These are phyloP conservation scores for Salix arbutifolia DNA, from an alignment of 345 rosid species.

Conservation along the genomic window DNA sequence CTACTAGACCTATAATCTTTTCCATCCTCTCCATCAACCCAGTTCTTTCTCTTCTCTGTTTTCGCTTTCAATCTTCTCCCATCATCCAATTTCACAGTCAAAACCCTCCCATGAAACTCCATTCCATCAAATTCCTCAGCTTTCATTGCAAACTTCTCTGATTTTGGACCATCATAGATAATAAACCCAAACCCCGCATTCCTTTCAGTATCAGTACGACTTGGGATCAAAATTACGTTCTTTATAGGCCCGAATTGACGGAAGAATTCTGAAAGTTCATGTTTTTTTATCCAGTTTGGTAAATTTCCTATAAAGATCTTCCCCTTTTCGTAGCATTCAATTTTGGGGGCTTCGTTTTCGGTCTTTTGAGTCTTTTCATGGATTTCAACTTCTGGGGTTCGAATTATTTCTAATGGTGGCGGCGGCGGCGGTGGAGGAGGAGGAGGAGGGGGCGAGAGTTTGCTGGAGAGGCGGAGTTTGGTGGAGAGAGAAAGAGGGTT, in stretches of 20 bases:
- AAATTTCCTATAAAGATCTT: slow-evolving; percentile 88
- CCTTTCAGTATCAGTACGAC: slow-evolving; percentile 55
- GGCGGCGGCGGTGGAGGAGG: slow-evolving; percentile 20
- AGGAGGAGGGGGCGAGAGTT: slow-evolving; percentile 64
- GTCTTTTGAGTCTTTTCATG: slow-evolving; percentile 16
- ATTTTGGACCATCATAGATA: slow-evolving; percentile 45
- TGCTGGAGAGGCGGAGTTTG: slow-evolving; percentile 75
- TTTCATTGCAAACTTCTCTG: slow-evolving; percentile 62
- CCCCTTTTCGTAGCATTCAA: slow-evolving; percentile 59
- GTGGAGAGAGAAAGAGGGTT: slow-evolving; percentile 44
- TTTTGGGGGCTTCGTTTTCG: slow-evolving; percentile 4
- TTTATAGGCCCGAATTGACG: slow-evolving; percentile 85
- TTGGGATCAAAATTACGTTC: slow-evolving; percentile 61
- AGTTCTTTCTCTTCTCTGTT: slow-evolving; percentile 57
- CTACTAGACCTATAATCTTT: slow-evolving; percentile 57
- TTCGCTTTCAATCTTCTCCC: slow-evolving; percentile 68
- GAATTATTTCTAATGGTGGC: background rate
- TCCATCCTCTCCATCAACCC: slow-evolving; percentile 51
- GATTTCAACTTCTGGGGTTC: background rate
- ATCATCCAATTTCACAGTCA: slow-evolving; percentile 90
- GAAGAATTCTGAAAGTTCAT: slow-evolving; percentile 59
- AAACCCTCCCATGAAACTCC: slow-evolving; percentile 80
- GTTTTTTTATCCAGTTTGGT: slow-evolving; percentile 83
- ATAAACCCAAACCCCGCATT: slow-evolving; percentile 89
- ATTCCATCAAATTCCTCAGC: slow-evolving; percentile 90